Conservation (phyloP, 768 basidiomycete genomes). For the Mycena rebaudengoi region DNA sequence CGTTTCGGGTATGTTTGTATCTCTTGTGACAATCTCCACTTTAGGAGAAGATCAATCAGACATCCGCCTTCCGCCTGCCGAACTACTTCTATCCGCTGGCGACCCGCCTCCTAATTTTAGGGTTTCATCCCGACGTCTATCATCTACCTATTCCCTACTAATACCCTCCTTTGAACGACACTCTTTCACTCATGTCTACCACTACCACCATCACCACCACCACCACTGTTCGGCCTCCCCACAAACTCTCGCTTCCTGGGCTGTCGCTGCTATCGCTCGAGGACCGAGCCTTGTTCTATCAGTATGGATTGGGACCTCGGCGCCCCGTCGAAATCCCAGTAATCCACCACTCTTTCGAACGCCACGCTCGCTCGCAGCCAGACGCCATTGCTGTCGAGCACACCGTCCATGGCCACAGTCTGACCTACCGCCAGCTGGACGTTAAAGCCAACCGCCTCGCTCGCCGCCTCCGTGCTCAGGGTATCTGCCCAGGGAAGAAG, state of each 20-base stretch:
- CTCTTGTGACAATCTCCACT: too few species aligned
- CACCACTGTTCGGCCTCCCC: not conserved
- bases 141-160: constrained; percentile 8
- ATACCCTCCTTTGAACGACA: constrained; percentile 23
- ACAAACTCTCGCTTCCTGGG: constrained; percentile 18
- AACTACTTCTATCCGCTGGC: too few species aligned
- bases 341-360: constrained; percentile 38
- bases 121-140: constrained; percentile 6
- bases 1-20: too few species aligned
- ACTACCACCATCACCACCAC: constrained; percentile 17
- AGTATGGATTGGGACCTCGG: constrained; percentile 30
- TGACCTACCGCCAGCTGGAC: constrained; percentile 44
- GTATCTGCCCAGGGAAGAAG: constrained; percentile 49
- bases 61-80: too few species aligned
- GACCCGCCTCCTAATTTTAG: too few species aligned
- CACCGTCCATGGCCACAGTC: constrained; percentile 27
- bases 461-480: constrained; percentile 43
- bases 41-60: too few species aligned
- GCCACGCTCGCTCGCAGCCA: constrained; percentile 33
- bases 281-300: constrained; percentile 35
- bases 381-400: constrained; percentile 38
- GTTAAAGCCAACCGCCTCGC: constrained; percentile 42
- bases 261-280: constrained; percentile 28
- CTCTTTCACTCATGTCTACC: not conserved
- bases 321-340: constrained; percentile 33